These are phyloP conservation scores for Neurospora sp. DNA, from an alignment of 495 filamentous ascomycete genomes.

Conservation along the genomic window DNA sequence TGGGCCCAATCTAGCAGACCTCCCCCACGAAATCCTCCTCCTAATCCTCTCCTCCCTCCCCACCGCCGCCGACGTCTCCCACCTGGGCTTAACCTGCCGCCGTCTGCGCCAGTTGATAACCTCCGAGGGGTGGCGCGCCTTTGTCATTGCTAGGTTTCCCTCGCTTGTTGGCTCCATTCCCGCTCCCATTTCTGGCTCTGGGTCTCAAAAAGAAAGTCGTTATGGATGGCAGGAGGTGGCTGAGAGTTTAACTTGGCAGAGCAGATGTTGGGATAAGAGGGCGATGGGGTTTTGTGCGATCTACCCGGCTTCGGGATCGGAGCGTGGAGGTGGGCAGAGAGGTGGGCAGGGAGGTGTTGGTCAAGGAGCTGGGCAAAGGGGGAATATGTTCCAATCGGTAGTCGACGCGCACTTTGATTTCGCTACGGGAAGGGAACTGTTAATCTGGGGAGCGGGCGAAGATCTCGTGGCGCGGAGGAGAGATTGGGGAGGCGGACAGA, in stretches of 20 bases:
- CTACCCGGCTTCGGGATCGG: too few species aligned
- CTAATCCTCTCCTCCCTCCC: constrained; percentile 28
- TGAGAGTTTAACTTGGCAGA: constrained; percentile 30
- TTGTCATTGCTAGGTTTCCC: constrained; percentile 29
- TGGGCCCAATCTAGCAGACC: too few species aligned
- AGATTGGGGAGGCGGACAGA: constrained; percentile 8
- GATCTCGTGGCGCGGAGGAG: constrained; percentile 28
- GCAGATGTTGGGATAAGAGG: constrained; percentile 34
- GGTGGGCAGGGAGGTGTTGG: too few species aligned
- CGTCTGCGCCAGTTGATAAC: constrained; percentile 19
- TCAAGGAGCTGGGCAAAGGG: too few species aligned
- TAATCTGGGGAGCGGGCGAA: constrained; percentile 37
- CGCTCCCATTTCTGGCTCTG: not conserved
- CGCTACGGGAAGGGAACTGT: constrained; percentile 25
- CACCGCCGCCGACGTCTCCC: constrained; percentile 26
- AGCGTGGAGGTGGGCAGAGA: too few species aligned
- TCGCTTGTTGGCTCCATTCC: constrained; percentile 17
- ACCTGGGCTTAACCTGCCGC: constrained; percentile 22
- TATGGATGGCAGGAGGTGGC: constrained; percentile 27
- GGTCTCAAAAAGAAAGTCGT: not conserved
- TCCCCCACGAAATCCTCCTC: constrained; percentile 32
- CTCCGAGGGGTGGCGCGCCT: constrained; percentile 32
- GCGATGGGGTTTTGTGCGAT: constrained; percentile 21
- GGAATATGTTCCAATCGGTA: constrained; percentile 23
- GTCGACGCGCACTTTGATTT: constrained; percentile 28